Evolutionary conservation across 1,139 yeast genomes (phyloP).

Genomic region (Spathaspora sp.): DNA sequence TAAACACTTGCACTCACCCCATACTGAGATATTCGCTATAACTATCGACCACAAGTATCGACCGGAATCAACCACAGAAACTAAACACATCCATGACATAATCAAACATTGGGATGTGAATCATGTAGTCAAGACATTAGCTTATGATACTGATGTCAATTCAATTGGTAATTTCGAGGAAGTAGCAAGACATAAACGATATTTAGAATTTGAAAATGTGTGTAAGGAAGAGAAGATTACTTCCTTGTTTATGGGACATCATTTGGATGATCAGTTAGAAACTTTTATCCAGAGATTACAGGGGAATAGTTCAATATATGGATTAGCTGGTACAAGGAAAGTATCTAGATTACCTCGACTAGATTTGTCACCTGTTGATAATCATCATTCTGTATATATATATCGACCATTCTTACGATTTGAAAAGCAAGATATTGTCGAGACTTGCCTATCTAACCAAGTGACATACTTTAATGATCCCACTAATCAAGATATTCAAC

Average conservation of each 20-base stretch:
- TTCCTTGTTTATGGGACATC: constrained; percentile 62
- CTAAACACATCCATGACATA: constrained; percentile 34
- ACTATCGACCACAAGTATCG: constrained; percentile 63
- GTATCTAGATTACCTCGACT: constrained; percentile 28
- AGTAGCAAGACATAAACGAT: constrained; percentile 56
- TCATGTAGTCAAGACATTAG: constrained; percentile 38
- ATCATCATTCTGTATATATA: constrained; percentile 20
- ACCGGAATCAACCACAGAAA: constrained; percentile 48
- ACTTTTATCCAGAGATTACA: constrained; percentile 60
- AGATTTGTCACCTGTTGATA: constrained; percentile 14
- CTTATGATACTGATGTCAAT: constrained; percentile 26
- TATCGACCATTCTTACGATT: constrained; percentile 56
- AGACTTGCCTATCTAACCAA: constrained; percentile 40
- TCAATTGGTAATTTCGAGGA: constrained; percentile 49
- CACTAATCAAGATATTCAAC: constrained; percentile 53
- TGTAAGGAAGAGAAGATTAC: constrained; percentile 30
- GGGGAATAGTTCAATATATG: constrained; percentile 57
- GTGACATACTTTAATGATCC: constrained; percentile 69
- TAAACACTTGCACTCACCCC: constrained; percentile 21
- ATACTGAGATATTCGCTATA: constrained; percentile 42
- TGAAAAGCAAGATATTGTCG: constrained; percentile 43
- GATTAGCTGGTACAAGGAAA: constrained; percentile 46
- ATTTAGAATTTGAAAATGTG: constrained; percentile 35
- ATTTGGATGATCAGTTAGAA: constrained; percentile 69
- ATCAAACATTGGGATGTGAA: constrained; percentile 38